Percentiles rank a stretch among this genome's conserved stretches.
phyloP scores from a whole-genome alignment of 495 filamentous ascomycete genomes.

The Aspergillus nidulans region DNA sequence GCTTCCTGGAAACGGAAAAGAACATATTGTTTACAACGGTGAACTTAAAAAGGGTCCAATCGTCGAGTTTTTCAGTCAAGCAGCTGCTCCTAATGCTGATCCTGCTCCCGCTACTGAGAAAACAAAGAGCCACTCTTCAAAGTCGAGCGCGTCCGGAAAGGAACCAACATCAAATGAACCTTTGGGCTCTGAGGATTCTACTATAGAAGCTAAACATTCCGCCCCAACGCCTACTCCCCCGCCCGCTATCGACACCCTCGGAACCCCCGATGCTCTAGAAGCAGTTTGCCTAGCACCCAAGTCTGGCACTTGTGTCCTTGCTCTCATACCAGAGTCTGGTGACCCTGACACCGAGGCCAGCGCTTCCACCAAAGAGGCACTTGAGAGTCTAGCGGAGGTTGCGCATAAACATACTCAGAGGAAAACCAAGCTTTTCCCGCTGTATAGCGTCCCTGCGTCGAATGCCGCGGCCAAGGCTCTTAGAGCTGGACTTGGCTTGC shows the following conservation, averaged over 20 bases:
- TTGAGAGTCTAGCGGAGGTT: constrained; percentile 68
- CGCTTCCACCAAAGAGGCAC: constrained; percentile 45
- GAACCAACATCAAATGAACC: constrained; percentile 37
- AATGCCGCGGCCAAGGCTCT: constrained; percentile 57
- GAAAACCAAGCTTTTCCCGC: constrained; percentile 70
- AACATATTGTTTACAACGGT: constrained; percentile 71
- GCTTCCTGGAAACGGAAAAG: constrained; percentile 65
- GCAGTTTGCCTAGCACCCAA: constrained; percentile 70
- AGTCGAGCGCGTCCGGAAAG: constrained; percentile 28
- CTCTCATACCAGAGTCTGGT: constrained; percentile 58
- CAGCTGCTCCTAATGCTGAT: constrained; percentile 68
- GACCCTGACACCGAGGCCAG: constrained; percentile 45
- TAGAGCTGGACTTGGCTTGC: constrained; percentile 57
- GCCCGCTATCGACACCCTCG: constrained; percentile 48
- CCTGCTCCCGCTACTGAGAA: constrained; percentile 48
- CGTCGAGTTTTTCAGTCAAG: constrained; percentile 77
- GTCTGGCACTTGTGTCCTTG: constrained; percentile 81
- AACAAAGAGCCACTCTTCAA: constrained; percentile 40
- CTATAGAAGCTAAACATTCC: constrained; percentile 41
- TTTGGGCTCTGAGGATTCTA: constrained; percentile 26
- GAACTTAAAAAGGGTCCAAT: constrained; percentile 83
- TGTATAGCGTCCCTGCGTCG: constrained; percentile 65
- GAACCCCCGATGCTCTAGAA: constrained; percentile 54
- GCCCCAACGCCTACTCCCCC: constrained; percentile 34
- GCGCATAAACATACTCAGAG: constrained; percentile 65